Conservation (phyloP, 768 basidiomycete species). For the Naganishia randhawae region DNA sequence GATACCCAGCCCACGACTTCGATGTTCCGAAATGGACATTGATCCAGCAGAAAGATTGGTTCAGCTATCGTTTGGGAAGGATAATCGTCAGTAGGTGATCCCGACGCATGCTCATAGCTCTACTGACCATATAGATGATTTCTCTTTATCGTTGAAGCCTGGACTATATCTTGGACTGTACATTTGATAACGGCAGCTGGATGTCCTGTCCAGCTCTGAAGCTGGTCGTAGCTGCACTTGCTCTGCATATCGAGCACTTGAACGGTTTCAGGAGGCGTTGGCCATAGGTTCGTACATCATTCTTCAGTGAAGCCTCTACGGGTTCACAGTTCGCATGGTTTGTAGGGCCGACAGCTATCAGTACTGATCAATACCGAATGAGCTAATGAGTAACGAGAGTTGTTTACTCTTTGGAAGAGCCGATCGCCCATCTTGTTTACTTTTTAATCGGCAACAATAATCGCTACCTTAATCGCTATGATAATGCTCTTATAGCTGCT, state of each 20-base stretch:
- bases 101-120: not conserved
- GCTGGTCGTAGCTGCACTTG: slow-evolving; percentile 14
- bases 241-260: not conserved
- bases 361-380: not conserved
- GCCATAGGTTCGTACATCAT: not conserved
- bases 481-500: too few relatives aligned
- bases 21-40: slow-evolving; percentile 19
- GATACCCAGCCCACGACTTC: slow-evolving; percentile 24
- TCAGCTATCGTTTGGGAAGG: not conserved
- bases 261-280: not conserved
- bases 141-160: slow-evolving; percentile 8
- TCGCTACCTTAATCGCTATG: too few relatives aligned
- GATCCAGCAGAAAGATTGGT: slow-evolving; percentile 23
- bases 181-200: slow-evolving; percentile 24
- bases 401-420: not conserved
- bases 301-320: not conserved
- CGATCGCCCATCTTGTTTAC: not conserved
- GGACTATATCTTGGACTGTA: slow-evolving; percentile 5
- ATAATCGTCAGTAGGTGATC: not conserved
- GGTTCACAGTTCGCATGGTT: not conserved
- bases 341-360: not conserved
- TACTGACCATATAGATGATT: slow-evolving; percentile 10
- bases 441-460: too few relatives aligned
- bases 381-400: not conserved
- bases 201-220: slow-evolving; percentile 15